Conservation (phyloP, 352 stramenopile genomes). For the Phytophthora pluvialis region DNA sequence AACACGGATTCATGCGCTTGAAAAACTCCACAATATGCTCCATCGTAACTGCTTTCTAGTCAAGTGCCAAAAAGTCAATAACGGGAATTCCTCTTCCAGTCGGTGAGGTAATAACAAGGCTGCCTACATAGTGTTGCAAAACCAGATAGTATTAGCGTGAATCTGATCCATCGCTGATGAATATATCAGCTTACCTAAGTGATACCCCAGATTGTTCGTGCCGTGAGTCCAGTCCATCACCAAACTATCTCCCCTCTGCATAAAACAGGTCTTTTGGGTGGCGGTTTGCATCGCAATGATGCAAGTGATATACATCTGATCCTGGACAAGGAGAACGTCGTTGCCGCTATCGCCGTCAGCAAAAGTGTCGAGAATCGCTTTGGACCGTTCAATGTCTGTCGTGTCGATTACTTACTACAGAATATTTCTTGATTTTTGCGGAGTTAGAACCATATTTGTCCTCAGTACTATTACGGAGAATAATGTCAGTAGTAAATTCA, state of each 20-base stretch:
- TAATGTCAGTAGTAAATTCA: constrained; percentile 2
- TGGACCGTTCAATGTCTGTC: not conserved
- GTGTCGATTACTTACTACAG: too few species aligned
- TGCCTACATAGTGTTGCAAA: not conserved
- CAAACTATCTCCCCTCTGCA: not conserved
- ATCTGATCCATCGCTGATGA: too few species aligned
- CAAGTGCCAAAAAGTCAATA: constrained; percentile 19
- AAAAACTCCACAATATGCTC: constrained; percentile 22
- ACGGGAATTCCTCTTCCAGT: constrained; percentile 29
- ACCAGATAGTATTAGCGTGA: not conserved
- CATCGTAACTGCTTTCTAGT: constrained; percentile 22
- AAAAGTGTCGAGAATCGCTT: constrained; percentile 7
- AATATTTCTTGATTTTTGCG: too few species aligned
- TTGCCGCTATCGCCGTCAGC: not conserved
- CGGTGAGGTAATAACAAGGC: constrained; percentile 13
- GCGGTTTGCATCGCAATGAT: constrained; percentile 1
- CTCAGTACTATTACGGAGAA: too few species aligned
- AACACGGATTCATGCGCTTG: constrained; percentile 28
- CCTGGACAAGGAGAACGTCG: too few species aligned
- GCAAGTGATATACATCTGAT: constrained; percentile 8
- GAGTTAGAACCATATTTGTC: too few species aligned
- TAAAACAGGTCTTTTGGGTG: not conserved
- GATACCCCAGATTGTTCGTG: constrained; percentile 11
- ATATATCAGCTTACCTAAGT: not conserved
- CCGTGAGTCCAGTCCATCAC: constrained; percentile 1